Conservation (phyloP, 495 filamentous ascomycete species). For the Penicillium cataractarum region DNA sequence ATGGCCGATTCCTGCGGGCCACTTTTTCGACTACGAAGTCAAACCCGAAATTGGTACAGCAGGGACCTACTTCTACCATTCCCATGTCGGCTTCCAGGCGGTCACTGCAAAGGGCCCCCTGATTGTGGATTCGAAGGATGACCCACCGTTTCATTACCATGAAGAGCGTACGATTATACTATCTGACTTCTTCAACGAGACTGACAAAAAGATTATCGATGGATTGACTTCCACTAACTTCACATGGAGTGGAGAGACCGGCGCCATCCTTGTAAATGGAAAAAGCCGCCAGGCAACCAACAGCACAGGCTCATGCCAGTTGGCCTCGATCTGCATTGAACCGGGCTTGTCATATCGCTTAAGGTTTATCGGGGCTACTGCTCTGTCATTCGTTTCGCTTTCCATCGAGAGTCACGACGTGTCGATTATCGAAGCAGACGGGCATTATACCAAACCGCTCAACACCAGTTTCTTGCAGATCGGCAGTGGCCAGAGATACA, state of each 20-base stretch:
- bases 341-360: neutral
- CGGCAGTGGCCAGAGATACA: neutral
- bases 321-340: neutral
- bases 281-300: neutral
- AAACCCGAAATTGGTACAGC: neutral
- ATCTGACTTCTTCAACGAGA: neutral
- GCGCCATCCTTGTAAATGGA: neutral
- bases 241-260: neutral
- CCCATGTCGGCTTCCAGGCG: slow-evolving; percentile 60
- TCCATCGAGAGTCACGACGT: neutral
- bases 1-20: neutral
- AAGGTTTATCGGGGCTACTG: neutral
- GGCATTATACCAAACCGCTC: neutral
- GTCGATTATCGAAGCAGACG: neutral
- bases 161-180: neutral
- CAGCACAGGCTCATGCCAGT: neutral
- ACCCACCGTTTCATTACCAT: neutral
- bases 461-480: neutral
- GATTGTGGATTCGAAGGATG: slow-evolving; percentile 27
- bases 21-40: neutral
- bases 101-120: slow-evolving; percentile 55
- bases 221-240: neutral
- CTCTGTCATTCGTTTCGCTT: neutral
- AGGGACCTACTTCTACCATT: slow-evolving; percentile 64
- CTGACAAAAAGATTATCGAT: neutral